Evolutionary conservation across 768 basidiomycete species (phyloP).

Genomic region (Pleurotus djamor): DNA sequence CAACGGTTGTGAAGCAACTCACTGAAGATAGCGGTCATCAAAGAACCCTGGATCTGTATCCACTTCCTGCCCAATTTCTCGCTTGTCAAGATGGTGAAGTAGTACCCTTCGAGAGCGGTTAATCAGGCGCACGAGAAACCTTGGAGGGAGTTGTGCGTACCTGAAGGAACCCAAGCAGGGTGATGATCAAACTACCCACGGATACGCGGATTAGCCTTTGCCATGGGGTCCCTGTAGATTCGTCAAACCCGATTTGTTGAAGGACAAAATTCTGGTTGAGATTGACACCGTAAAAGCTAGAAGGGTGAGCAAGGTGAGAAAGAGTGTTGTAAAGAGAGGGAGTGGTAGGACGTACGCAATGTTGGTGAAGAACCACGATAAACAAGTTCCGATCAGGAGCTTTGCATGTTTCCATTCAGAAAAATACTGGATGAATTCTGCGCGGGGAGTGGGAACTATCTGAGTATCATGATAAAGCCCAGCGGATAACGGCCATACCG

Average conservation of each 20-base stretch:
- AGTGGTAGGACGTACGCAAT: conserved; percentile 46
- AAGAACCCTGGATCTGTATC: conserved; percentile 77
- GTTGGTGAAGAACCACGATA: conserved; percentile 76
- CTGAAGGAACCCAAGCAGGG: conserved; percentile 74
- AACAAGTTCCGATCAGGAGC: conserved; percentile 61
- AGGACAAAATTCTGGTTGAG: conserved; percentile 62
- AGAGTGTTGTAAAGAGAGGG: background rate
- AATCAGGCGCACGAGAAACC: background rate
- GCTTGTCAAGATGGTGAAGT: conserved; percentile 58
- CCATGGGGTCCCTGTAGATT: conserved; percentile 43
- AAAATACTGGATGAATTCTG: conserved; percentile 68
- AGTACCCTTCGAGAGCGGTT: conserved; percentile 29
- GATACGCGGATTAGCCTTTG: conserved; percentile 50
- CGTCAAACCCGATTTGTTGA: conserved; percentile 50
- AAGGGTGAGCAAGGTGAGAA: background rate
- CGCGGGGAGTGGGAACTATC: background rate
- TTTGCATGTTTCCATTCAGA: conserved; percentile 70
- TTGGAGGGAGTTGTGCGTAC: conserved; percentile 19
- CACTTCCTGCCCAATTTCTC: conserved; percentile 72
- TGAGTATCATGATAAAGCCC: too few species aligned
- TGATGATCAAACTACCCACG: conserved; percentile 54
- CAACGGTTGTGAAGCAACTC: conserved; percentile 13
- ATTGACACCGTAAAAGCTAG: conserved; percentile 66
- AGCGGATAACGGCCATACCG: conserved; percentile 30
- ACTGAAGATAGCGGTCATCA: conserved; percentile 66